A percentile compares a stretch with the other conserved stretches of the same genome.
These are phyloP conservation scores for Echites panduratus DNA, from an alignment of 257 asterid genomes.

Conservation along the genomic window DNA sequence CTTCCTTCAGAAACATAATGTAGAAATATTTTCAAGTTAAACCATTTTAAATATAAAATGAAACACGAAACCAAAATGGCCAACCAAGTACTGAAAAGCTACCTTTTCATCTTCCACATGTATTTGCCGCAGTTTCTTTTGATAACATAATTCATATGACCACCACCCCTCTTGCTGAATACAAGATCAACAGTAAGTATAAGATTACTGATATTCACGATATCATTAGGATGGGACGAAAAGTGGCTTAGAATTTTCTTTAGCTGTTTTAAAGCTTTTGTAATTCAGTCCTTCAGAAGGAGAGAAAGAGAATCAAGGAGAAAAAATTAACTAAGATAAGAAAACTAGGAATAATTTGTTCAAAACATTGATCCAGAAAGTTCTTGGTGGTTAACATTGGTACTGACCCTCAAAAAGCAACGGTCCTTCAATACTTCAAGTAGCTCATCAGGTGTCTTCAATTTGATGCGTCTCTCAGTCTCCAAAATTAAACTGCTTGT, in stretches of 20 bases:
- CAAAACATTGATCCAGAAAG: not conserved
- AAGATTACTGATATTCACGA: not conserved
- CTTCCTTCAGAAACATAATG: not conserved
- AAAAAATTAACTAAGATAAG: not conserved
- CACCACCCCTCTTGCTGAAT: conserved; percentile 99
- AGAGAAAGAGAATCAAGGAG: not conserved
- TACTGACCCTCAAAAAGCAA: conserved; percentile 77
- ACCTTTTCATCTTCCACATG: conserved; percentile 96
- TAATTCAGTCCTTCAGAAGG: not conserved
- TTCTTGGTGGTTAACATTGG: not conserved
- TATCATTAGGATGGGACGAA: not conserved
- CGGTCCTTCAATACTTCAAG: conserved; percentile 78
- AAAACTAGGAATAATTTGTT: not conserved
- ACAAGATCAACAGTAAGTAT: not conserved
- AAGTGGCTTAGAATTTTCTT: not conserved
- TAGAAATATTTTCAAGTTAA: not conserved
- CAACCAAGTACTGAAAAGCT: conserved; percentile 12
- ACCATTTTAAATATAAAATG: not conserved
- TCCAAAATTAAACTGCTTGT: conserved; percentile 86
- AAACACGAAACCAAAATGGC: not conserved
- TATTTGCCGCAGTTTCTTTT: conserved; percentile 69
- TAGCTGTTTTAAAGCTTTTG: not conserved
- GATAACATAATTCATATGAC: conserved; percentile 95
- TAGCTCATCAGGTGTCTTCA: conserved; percentile 95
- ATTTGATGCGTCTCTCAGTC: conserved; percentile 61